Evolutionary conservation across 75 land plant genomes (phyloP).

Genomic region (Picea sitchensis): DNA sequence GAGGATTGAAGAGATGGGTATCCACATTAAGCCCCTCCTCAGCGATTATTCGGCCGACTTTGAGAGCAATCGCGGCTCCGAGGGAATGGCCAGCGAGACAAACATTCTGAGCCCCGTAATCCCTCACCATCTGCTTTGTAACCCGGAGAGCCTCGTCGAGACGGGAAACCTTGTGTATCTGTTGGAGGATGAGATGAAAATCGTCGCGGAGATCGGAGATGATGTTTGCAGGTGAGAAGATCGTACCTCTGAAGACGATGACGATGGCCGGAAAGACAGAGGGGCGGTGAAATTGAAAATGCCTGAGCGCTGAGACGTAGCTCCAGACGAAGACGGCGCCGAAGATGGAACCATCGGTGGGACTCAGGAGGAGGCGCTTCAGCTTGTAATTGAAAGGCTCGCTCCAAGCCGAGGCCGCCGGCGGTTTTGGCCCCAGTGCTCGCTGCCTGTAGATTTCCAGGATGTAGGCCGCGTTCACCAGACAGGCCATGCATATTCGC

Average conservation of each 20-base stretch:
- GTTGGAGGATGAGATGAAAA: constrained; percentile 53
- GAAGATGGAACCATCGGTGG: constrained; percentile 53
- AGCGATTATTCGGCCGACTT: constrained; percentile 51
- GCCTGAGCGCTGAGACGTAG: constrained; percentile 13
- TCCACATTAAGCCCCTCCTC: constrained; percentile 55
- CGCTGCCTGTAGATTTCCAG: constrained; percentile 67
- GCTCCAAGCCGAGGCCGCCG: constrained; percentile 59
- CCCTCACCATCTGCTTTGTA: constrained; percentile 19
- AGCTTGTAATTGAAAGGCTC: constrained; percentile 57
- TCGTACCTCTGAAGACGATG: constrained; percentile 56
- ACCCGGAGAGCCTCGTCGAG: constrained; percentile 41
- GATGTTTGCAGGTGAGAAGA: constrained; percentile 53
- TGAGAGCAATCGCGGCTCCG: constrained; percentile 72
- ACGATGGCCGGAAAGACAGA: constrained; percentile 57
- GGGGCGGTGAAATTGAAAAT: constrained; percentile 43
- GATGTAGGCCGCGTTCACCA: constrained; percentile 70
- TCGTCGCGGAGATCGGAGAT: constrained; percentile 54
- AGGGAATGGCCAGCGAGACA: constrained; percentile 63
- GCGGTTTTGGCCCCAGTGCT: constrained; percentile 24
- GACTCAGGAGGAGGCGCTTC: constrained; percentile 30
- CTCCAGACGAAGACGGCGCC: constrained; percentile 68
- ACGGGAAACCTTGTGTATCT: constrained; percentile 59
- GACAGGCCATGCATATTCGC: constrained; percentile 57
- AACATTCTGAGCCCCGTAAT: constrained; percentile 48
- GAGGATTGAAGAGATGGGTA: constrained; percentile 76